These are phyloP conservation scores for Fabrea salina DNA, from an alignment of 169 alveolate genomes.

Conservation along the genomic window DNA sequence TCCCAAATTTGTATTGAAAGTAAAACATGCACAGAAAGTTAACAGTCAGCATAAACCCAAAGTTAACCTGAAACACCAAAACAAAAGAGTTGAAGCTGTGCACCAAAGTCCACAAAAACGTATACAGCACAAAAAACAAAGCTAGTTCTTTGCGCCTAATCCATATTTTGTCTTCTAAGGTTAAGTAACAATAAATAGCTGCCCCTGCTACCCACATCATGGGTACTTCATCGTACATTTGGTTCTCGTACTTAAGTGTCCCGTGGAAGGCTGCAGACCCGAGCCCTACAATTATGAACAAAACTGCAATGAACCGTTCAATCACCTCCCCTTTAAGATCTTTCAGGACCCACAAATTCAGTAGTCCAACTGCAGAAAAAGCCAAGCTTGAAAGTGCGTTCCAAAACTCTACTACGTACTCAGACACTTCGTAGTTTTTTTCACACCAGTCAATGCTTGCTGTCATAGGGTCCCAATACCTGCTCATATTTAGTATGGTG, in stretches of 20 bases:
- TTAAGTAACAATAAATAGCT: not conserved
- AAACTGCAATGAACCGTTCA: not conserved
- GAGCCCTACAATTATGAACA: slow-evolving; percentile 8
- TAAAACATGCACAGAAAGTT: not conserved
- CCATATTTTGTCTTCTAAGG: not conserved
- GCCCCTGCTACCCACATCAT: slow-evolving; percentile 20
- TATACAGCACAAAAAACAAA: not conserved
- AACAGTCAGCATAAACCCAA: not conserved
- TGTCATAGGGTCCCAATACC: slow-evolving; percentile 31
- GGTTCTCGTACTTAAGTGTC: slow-evolving; percentile 1
- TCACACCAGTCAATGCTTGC: slow-evolving; percentile 36
- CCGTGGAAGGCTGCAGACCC: slow-evolving; percentile 32
- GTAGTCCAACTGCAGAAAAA: not conserved
- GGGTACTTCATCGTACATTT: slow-evolving; percentile 29
- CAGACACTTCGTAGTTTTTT: slow-evolving; percentile 8
- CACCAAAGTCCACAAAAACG: not conserved
- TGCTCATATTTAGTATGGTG: not conserved
- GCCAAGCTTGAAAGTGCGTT: slow-evolving; percentile 4
- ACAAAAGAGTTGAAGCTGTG: not conserved
- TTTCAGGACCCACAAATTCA: not conserved
- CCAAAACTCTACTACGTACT: slow-evolving; percentile 34
- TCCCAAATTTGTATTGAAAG: not conserved
- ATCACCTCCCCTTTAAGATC: not conserved
- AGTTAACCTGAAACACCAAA: slow-evolving; percentile 3
- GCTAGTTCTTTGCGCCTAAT: not conserved